Conservation (phyloP, 805 yeast genomes). For the Kluyveromyces aestuarii region DNA sequence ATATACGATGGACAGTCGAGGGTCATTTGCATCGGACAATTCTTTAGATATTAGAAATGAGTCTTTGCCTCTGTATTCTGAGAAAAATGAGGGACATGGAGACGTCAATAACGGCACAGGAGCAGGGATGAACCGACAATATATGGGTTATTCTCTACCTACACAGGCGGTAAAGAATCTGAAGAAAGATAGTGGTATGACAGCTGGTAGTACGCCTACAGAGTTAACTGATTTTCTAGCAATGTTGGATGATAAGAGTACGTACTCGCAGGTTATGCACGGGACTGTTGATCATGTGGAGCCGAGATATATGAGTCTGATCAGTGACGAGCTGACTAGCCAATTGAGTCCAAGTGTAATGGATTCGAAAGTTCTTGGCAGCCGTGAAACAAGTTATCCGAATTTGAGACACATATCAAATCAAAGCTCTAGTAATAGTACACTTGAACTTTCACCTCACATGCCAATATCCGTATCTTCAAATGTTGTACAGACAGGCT, state of each 20-base stretch:
- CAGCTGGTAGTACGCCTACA: conserved; percentile 12
- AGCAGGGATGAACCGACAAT: background rate
- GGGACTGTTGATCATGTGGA: background rate
- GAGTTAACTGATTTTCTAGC: conserved; percentile 22
- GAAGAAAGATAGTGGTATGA: background rate
- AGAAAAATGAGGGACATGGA: background rate
- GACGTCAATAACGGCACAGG: background rate
- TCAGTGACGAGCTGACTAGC: background rate
- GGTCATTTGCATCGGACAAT: background rate
- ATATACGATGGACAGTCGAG: background rate
- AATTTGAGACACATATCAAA: background rate
- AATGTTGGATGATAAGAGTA: conserved; percentile 14
- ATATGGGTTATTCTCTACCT: too few species aligned
- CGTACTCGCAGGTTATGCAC: conserved; percentile 2
- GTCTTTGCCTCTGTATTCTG: background rate
- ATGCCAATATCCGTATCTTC: background rate
- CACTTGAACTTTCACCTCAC: background rate
- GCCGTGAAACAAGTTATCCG: background rate
- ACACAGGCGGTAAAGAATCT: conserved; percentile 1
- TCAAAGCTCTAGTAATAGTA: conserved; percentile 1
- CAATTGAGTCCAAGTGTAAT: background rate
- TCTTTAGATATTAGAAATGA: conserved; percentile 6
- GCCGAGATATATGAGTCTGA: background rate
- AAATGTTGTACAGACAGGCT: background rate
- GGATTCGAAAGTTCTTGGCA: background rate